Conservation (phyloP, 1,284 basidiomycete genomes). For the Anthracocystis setariae region DNA sequence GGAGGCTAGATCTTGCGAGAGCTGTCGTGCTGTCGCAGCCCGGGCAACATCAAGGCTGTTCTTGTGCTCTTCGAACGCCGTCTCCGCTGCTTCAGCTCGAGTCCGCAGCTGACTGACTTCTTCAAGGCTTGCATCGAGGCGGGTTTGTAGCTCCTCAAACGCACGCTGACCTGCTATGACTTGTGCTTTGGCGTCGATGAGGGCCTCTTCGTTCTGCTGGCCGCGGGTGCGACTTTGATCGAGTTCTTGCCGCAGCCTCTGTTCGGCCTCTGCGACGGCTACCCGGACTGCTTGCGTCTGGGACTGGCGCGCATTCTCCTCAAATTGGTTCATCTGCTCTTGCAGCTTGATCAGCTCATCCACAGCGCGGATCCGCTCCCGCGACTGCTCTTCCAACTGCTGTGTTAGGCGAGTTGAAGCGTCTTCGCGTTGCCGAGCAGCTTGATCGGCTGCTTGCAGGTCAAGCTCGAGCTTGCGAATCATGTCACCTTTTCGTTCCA, state of each 20-base stretch:
- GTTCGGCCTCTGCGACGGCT: conserved; percentile 29
- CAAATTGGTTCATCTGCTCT: conserved; percentile 12
- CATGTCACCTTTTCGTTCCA: conserved; percentile 26
- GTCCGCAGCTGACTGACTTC: conserved; percentile 18
- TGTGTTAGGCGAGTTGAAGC: conserved; percentile 23
- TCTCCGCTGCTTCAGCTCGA: conserved; percentile 30
- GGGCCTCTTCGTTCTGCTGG: conserved; percentile 28
- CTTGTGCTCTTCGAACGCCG: conserved; percentile 20
- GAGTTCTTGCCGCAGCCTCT: conserved; percentile 18
- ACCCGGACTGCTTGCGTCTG: conserved; percentile 18
- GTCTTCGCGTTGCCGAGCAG: conserved; percentile 17
- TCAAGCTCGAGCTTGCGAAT: conserved; percentile 29
- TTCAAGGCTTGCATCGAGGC: conserved; percentile 14
- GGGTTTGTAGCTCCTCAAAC: conserved; percentile 19
- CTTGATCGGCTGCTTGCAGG: conserved; percentile 12
- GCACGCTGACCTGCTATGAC: conserved; percentile 25
- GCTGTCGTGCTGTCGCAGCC: conserved; percentile 9
- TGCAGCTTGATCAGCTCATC: conserved; percentile 17
- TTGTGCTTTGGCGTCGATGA: conserved; percentile 31
- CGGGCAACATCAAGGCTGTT: conserved; percentile 15
- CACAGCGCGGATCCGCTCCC: conserved; percentile 19
- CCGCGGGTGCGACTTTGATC: conserved; percentile 26
- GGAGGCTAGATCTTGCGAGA: conserved; percentile 20
- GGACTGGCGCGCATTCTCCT: conserved; percentile 16
- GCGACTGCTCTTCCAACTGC: conserved; percentile 37